Base-by-base conservation (phyloP, 352 stramenopile genomes). In the Phytophthora meadii region DNA sequence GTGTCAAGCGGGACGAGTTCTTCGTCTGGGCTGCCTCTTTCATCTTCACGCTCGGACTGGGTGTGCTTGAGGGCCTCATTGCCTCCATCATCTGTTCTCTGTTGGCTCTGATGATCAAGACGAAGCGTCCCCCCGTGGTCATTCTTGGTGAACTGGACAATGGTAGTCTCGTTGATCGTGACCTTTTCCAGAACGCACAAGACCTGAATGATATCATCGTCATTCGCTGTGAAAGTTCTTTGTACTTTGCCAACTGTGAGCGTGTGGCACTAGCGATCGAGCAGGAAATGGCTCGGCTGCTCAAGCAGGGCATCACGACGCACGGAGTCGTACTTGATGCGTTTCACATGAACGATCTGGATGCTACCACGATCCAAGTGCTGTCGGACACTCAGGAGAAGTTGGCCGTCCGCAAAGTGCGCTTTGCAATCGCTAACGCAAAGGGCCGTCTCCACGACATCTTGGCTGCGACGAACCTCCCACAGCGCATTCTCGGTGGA, bases 161-260 rank as follows among this genome's bases (percentile, higher is more conserved):
- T 42, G 68, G 69, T 17, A 67, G 52, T 10, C 42, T 86, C 1
- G 81, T 85, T 0, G 62, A 85, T 39, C 63, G 68, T 4, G 48
- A 76, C 12, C 6, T 72, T 27, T 76, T 76, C 37, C 46, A 61
- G 0, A 58, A 80, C 2, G 65, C 73, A 1, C 48, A 39, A 10
- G 27, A 66, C 8, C 39, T 84, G 44, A 41, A 62, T n/a, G 72
- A 64, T 15, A 56, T 86, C 2, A 37, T 88, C 0, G 70, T 76
- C 1, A 41, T 90, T 17, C 77, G 77, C 9, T 76, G 82, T 10
- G 75, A 90, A 54, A 83, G 65, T 11, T 82, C 81, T 9, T 48
- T 88, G n/a, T 86, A 77, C 54, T 88, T 87, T 44, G 77, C 77
- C 37, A 90, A 88, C 70, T 82, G 72, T 48, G 82, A 88, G 53